phyloP scores from a whole-genome alignment of 306 rosid species.

The Cucumis hystrix region DNA sequence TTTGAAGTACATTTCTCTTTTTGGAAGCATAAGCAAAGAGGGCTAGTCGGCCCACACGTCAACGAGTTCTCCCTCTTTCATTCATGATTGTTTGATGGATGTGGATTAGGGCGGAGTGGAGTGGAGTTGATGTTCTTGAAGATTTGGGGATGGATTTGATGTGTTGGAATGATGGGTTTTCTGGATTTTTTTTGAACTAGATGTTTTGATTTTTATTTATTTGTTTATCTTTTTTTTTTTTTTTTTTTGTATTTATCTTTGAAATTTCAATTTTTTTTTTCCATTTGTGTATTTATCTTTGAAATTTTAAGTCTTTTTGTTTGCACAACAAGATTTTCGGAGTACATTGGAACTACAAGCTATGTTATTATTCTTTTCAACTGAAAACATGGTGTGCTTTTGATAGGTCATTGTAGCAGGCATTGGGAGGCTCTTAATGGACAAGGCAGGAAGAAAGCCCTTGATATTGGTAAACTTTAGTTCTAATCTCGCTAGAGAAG shows the following conservation, averaged over 20 bases:
- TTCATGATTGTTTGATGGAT: neutral
- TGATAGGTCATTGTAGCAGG: slow-evolving; percentile 52
- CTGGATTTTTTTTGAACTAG: neutral
- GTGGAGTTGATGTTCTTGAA: slow-evolving; percentile 1
- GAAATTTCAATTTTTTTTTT: too few relatives aligned
- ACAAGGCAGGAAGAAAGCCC: slow-evolving; percentile 77
- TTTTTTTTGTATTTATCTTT: too few relatives aligned
- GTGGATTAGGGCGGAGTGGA: slow-evolving; percentile 5
- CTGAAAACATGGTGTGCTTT: slow-evolving; percentile 3
- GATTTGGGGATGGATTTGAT: neutral
- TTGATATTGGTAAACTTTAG: slow-evolving; percentile 42
- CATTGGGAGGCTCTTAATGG: slow-evolving; percentile 46
- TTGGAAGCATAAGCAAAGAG: too few relatives aligned
- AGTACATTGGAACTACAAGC: too few relatives aligned
- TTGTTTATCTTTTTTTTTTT: too few relatives aligned
- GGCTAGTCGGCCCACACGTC: too few relatives aligned
- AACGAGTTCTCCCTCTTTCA: too few relatives aligned
- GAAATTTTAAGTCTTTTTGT: too few relatives aligned
- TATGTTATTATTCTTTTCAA: neutral
- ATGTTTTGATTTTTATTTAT: neutral
- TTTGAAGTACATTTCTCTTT: too few relatives aligned
- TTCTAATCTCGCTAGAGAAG: neutral
- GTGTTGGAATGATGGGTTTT: neutral
- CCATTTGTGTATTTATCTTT: too few relatives aligned
- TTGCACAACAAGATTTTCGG: too few relatives aligned